These are phyloP conservation scores for Hirsutella minnesotensis DNA, from an alignment of 2,329 filamentous ascomycete species.

Conservation along the genomic window DNA sequence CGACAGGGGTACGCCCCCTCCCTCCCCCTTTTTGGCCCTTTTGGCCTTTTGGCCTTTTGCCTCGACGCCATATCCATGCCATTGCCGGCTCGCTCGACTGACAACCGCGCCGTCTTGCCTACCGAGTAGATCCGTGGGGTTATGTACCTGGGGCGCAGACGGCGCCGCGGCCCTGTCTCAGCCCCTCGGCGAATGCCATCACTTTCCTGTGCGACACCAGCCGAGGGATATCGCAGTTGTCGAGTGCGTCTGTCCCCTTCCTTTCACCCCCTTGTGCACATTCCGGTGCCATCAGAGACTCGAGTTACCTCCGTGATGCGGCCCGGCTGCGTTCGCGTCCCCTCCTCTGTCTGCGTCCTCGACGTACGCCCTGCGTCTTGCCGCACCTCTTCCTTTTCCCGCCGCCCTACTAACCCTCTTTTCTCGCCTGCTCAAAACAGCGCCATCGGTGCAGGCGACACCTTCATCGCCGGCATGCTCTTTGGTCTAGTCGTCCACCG, in stretches of 20 bases:
- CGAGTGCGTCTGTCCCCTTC: slow-evolving; percentile 42
- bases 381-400: not conserved
- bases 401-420: not conserved
- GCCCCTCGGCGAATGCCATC: slow-evolving; percentile 14
- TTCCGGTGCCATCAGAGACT: not conserved
- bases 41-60: not conserved
- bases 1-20: slow-evolving; percentile 30
- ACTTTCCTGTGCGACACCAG: slow-evolving; percentile 27
- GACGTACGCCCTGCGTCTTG: not conserved
- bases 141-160: slow-evolving; percentile 48
- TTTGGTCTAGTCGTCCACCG: slow-evolving; percentile 43
- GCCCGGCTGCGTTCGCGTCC: too few relatives aligned
- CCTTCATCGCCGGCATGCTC: slow-evolving; percentile 61
- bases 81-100: too few relatives aligned
- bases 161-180: slow-evolving; percentile 27
- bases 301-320: too few relatives aligned
- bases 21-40: not conserved
- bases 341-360: not conserved
- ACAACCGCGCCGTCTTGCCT: slow-evolving; percentile 1
- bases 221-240: slow-evolving; percentile 33
- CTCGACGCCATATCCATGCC: not conserved
- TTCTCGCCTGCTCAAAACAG: slow-evolving; percentile 23
- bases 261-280: not conserved
- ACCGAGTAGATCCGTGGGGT: slow-evolving; percentile 28
- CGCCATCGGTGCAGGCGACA: slow-evolving; percentile 63